phyloP scores from a whole-genome alignment of 2,329 filamentous ascomycete species.

The Fulvia fulva region DNA sequence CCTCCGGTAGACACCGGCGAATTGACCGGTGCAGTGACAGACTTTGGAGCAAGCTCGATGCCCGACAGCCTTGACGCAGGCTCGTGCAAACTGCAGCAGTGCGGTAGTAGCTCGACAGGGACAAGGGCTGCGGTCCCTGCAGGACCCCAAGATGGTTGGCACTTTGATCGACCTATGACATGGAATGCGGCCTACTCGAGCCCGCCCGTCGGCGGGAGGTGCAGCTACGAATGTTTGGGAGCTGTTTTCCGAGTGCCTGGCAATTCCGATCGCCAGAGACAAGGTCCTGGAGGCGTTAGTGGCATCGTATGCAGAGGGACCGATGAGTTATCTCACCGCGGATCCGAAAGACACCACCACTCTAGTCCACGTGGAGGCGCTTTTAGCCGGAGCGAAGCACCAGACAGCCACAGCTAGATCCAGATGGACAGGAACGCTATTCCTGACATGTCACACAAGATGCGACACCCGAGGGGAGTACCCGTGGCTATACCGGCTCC shows the following conservation, averaged over 20 bases:
- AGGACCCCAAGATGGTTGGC: conserved; percentile 21
- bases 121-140: conserved; percentile 20
- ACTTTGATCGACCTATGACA: conserved; percentile 13
- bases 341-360: conserved; percentile 10
- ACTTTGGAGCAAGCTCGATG: conserved; percentile 15
- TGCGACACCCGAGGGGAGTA: conserved; percentile 10
- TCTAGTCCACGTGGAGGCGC: conserved; percentile 19
- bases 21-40: conserved; percentile 22
- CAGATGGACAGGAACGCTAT: conserved; percentile 17
- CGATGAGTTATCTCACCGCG: conserved; percentile 9
- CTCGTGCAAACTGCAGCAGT: conserved; percentile 13
- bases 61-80: conserved; percentile 17
- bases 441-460: conserved; percentile 10
- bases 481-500: conserved; percentile 13
- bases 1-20: conserved; percentile 17
- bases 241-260: conserved; percentile 11
- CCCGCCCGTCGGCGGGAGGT: conserved; percentile 3
- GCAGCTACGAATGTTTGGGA: conserved; percentile 5
- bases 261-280: conserved; percentile 10
- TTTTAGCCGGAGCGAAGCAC: conserved; percentile 3
- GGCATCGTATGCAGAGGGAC: conserved; percentile 8
- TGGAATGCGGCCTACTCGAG: conserved; percentile 7
- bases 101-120: conserved; percentile 17
- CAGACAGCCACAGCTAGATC: conserved; percentile 13
- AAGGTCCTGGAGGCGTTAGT: conserved; percentile 6